A percentile compares a stretch with the other conserved stretches of the same genome.
Conservation (phyloP, 2,329 filamentous ascomycete genomes). For the Seiridium unicorne region DNA sequence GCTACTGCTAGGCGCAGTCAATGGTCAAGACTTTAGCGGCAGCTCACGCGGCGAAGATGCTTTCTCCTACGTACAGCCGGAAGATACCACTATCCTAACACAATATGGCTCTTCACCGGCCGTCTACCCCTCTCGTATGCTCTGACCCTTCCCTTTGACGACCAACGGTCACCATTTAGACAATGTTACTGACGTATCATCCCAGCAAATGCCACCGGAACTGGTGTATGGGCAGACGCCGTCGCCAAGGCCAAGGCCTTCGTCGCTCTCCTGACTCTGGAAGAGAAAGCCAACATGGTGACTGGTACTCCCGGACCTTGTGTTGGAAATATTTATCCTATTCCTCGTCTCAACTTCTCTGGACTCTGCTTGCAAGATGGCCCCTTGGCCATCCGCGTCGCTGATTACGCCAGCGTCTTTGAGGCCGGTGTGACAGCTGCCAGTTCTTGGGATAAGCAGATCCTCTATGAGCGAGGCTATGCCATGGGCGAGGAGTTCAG, state of each 20-base stretch:
- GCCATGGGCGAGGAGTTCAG: constrained; percentile 59
- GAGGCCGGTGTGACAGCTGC: constrained; percentile 68
- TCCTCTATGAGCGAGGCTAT: constrained; percentile 46
- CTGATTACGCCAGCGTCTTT: constrained; percentile 69
- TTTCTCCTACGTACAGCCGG: constrained; percentile 38
- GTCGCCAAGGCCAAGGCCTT: constrained; percentile 33
- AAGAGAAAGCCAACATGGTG: constrained; percentile 16
- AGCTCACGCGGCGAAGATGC: constrained; percentile 18
- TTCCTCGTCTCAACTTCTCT: constrained; percentile 54
- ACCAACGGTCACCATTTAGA: neutral
- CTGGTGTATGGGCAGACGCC: constrained; percentile 32
- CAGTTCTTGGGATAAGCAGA: constrained; percentile 66
- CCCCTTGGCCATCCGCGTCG: constrained; percentile 63
- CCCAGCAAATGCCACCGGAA: constrained; percentile 34
- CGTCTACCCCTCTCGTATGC: constrained; percentile 36
- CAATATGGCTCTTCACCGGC: constrained; percentile 37
- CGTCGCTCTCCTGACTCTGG: constrained; percentile 13
- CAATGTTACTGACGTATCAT: constrained; percentile 11
- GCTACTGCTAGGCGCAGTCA: constrained; percentile 5
- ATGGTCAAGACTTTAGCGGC: constrained; percentile 6
- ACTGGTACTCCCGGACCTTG: constrained; percentile 14
- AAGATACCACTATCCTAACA: constrained; percentile 38
- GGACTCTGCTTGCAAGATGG: constrained; percentile 68
- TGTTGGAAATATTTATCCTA: constrained; percentile 36
- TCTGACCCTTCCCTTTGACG: too few species aligned